Evolutionary conservation across 441 rosid genomes (phyloP), one percentile per base, ranked within the genome.

Genomic region (Iberis amara): DNA sequence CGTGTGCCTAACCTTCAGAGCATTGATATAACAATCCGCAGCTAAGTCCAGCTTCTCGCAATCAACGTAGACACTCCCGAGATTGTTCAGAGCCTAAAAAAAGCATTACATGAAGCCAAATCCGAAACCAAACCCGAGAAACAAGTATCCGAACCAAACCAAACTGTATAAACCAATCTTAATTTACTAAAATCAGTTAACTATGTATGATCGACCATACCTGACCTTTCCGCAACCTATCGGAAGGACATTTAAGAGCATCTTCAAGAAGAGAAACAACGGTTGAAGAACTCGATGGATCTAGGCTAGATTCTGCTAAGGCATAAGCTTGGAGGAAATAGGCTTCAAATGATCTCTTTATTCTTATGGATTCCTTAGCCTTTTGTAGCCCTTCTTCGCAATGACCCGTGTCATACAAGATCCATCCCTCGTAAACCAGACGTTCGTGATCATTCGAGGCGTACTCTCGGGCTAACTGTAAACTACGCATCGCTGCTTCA

Each of bases 151-250:
- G 11, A 12, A 37, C 45, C 42, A 8, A 37, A 39, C 9, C 27
- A 24, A 24, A 24, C 4, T 24, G 27, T 2, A 24, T 24, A 2
- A 24, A n/a, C 27, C 27, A 24, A 24, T 24, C 4, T 24, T 24
- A 24, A 24, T 24, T 24, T 24, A 24, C n/a, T n/a, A 24, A 24
- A 24, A 4, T 24, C 27, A 24, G 27, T 24, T 24, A 24, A 24
- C 27, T 4, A 24, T 24, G 4, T 24, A 24, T 24, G 41, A 33
- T 13, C 33, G 52, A 38, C 49, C 74, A 8, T 79, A 88, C 96
- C 90, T 92, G 98, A 45, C 98, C 98, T 73, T 92, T 92, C 28
- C 96, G 94, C 71, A 92, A 74, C 73, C 94, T 82, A 68, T 92
- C 98, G 5, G 98, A 88, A 37, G 98, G 96, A 47, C 98, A 92